A percentile compares a stretch with the other conserved stretches of the same genome.
phyloP scores from a whole-genome alignment of 2,329 filamentous ascomycete genomes.

The Fusarium sp. region DNA sequence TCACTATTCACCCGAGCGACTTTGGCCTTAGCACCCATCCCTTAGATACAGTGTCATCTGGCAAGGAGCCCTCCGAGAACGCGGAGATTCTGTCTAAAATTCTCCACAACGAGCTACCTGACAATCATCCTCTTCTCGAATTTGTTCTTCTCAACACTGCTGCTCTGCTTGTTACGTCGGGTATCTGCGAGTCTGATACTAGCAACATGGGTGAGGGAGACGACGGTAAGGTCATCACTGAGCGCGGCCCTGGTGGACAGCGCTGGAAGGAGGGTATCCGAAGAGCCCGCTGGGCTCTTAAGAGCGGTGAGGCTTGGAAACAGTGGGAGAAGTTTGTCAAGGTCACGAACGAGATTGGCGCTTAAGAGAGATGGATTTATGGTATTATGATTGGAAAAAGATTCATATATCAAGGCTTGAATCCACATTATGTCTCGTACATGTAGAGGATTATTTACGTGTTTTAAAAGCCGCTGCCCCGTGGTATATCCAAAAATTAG shows the following conservation, averaged over 20 bases:
- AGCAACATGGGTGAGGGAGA: conserved; percentile 85
- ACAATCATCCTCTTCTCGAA: conserved; percentile 86
- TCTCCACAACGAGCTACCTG: conserved; percentile 77
- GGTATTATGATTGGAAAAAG: not conserved
- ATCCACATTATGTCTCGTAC: conserved; percentile 9
- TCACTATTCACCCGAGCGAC: conserved; percentile 83
- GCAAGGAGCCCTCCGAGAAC: conserved; percentile 88
- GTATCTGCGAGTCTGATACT: conserved; percentile 85
- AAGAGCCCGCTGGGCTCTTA: conserved; percentile 87
- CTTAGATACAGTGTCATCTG: conserved; percentile 82
- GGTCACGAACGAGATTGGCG: conserved; percentile 73
- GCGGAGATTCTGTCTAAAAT: conserved; percentile 85
- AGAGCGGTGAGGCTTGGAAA: conserved; percentile 86
- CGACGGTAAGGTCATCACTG: conserved; percentile 82
- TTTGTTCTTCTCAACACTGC: conserved; percentile 97
- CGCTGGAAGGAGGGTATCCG: conserved; percentile 96
- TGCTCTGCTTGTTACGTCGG: conserved; percentile 85
- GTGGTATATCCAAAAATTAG: conserved; percentile 28
- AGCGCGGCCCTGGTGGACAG: conserved; percentile 85
- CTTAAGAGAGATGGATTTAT: conserved; percentile 15
- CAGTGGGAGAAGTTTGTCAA: conserved; percentile 88
- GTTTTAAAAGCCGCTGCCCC: conserved; percentile 8
- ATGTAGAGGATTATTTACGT: not conserved
- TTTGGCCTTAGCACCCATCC: conserved; percentile 85
- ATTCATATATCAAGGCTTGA: conserved; percentile 11